Evolutionary conservation across 768 basidiomycete species (phyloP).

Genomic region (Agaricus subrufescens): DNA sequence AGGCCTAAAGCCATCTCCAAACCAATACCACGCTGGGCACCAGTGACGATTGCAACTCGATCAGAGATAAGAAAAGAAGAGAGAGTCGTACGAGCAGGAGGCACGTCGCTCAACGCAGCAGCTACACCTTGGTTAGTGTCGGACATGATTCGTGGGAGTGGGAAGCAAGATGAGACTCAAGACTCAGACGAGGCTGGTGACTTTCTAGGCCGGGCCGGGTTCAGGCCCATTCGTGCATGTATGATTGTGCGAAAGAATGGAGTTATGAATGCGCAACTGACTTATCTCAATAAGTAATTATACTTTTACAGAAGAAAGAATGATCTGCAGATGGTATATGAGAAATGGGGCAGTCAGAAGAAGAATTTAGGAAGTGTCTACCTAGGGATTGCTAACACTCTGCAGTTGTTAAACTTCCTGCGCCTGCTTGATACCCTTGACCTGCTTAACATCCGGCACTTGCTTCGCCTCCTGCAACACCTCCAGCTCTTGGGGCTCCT

Average conservation of each 20-base stretch:
- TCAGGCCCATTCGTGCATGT: too few species aligned
- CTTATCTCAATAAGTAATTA: not conserved
- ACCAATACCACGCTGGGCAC: constrained; percentile 23
- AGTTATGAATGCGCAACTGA: too few species aligned
- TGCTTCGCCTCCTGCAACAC: too few species aligned
- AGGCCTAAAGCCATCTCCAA: constrained; percentile 23
- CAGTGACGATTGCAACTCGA: constrained; percentile 21
- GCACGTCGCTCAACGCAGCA: constrained; percentile 5
- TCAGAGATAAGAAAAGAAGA: constrained; percentile 16
- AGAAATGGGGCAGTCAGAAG: not conserved
- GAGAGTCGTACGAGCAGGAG: constrained; percentile 14
- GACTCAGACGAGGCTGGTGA: not conserved
- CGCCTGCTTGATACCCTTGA: not conserved
- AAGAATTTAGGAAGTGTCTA: not conserved
- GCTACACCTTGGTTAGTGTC: not conserved
- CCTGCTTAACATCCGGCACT: not conserved
- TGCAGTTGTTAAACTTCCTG: not conserved
- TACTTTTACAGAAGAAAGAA: not conserved
- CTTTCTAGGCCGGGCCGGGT: not conserved
- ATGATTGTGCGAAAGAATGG: constrained; percentile 1
- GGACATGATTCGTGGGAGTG: not conserved
- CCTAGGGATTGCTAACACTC: not conserved
- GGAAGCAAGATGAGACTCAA: not conserved
- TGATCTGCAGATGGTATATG: not conserved
- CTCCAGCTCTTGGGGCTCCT: too few species aligned